These are phyloP conservation scores for Venturia effusa DNA, from an alignment of 2,329 filamentous ascomycete genomes.

Conservation along the genomic window DNA sequence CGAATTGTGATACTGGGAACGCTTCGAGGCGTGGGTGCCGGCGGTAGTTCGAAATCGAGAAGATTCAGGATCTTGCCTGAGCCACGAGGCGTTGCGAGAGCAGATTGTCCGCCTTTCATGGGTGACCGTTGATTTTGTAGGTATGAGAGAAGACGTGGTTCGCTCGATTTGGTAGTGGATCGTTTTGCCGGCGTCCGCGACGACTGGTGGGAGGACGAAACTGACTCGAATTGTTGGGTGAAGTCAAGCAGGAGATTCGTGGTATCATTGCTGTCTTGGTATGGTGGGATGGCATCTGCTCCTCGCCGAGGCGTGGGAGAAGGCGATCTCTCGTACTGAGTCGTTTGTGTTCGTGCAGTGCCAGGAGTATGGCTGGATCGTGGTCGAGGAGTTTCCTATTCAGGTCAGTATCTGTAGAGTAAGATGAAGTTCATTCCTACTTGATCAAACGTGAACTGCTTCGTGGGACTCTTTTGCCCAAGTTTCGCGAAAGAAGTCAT, in stretches of 20 bases:
- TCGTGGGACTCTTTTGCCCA: constrained; percentile 43
- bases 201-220: constrained; percentile 20
- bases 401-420: neutral
- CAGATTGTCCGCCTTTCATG: constrained; percentile 24
- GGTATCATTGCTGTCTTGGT: constrained; percentile 41
- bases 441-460: constrained; percentile 20
- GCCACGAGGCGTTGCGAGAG: constrained; percentile 38
- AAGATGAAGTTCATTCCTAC: constrained; percentile 13
- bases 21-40: constrained; percentile 81
- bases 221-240: constrained; percentile 53
- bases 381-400: constrained; percentile 23
- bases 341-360: constrained; percentile 34
- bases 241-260: constrained; percentile 80
- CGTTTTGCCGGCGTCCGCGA: constrained; percentile 1
- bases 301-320: constrained; percentile 40
- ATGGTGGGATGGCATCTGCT: constrained; percentile 34
- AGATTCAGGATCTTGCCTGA: constrained; percentile 51
- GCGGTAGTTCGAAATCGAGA: constrained; percentile 88
- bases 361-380: constrained; percentile 36
- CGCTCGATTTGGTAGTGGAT: constrained; percentile 36
- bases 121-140: constrained; percentile 33
- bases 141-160: constrained; percentile 37
- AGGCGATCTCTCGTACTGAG: constrained; percentile 27
- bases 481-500: constrained; percentile 73
- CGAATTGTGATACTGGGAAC: constrained; percentile 84